Conservation (phyloP, 768 basidiomycete genomes). For the Mycena albidolilacea region DNA sequence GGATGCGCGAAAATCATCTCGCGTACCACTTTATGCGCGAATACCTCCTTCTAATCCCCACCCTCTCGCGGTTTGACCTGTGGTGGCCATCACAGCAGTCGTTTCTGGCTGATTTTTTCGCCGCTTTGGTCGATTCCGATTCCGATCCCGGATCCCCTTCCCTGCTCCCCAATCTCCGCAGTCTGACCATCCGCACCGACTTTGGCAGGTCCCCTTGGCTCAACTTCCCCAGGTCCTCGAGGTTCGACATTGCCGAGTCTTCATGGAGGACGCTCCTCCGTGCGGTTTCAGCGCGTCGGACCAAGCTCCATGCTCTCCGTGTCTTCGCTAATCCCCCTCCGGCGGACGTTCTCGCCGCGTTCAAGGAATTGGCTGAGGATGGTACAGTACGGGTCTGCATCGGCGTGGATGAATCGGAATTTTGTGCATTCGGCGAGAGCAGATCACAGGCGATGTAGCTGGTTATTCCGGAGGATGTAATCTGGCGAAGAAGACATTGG, state of each 20-base stretch:
- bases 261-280: neutral
- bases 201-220: neutral
- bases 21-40: neutral
- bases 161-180: neutral
- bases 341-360: neutral
- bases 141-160: no score
- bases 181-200: neutral
- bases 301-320: neutral
- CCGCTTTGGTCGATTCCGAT: neutral
- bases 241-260: neutral
- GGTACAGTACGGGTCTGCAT: neutral
- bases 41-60: neutral
- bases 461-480: no score
- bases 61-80: neutral
- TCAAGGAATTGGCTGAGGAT: neutral
- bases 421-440: no score
- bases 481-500: no score
- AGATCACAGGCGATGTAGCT: no score
- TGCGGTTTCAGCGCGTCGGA: neutral
- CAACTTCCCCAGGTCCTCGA: no score
- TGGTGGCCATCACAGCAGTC: neutral
- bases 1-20: neutral
- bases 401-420: neutral
- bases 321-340: no score
- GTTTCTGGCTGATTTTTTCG: neutral